Evolutionary conservation across 106 monocot species (phyloP), one percentile per base, ranked within the genome.

Genomic region (Dendrobium huoshanense): DNA sequence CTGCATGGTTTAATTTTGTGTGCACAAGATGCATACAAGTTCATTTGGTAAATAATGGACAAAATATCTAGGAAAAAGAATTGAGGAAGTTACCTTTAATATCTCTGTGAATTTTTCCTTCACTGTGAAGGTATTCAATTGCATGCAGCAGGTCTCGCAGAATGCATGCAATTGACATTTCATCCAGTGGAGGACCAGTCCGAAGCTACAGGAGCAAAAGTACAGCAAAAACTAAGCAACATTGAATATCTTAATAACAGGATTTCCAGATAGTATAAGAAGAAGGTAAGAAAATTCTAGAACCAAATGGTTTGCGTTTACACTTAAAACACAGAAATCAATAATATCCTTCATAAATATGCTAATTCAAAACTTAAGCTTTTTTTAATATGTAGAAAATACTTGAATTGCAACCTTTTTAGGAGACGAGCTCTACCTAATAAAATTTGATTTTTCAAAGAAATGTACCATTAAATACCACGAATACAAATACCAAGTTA

Each of bases 101-200:
- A 86, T 97, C 97, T 65, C 97, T 83, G 77, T 97, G 97, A 80
- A 97, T 97, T 82, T 97, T 97, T 85, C 97, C 97, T 85, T 97
- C 97, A 80, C 83, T 88, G 77, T 97, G 97, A 75, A 97, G 97
- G 83, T 97, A 97, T 24, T 97, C 97, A 79, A 97, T 76, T 65
- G 97, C 97, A 85, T 91, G 90, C 78, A 97, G 81, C 65, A 97
- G 83, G 77, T 97, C 97, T 40, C 88, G 88, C 9, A 97, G 80
- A 85, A 97, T 94, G 84, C 90, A 97, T 81, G 97, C 88, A 61
- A 97, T 97, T 75, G 97, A 94, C 80, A 85, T 77, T 87, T 97
- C 97, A 89, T 97, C 97, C 83, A 97, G 74, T 37, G 97, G 97
- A 81, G 87, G 83, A 83, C 97, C 94, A 86, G 90, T 80, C 86